These are phyloP conservation scores for Canavalia ensiformis DNA, from an alignment of 306 rosid species.

Conservation along the genomic window DNA sequence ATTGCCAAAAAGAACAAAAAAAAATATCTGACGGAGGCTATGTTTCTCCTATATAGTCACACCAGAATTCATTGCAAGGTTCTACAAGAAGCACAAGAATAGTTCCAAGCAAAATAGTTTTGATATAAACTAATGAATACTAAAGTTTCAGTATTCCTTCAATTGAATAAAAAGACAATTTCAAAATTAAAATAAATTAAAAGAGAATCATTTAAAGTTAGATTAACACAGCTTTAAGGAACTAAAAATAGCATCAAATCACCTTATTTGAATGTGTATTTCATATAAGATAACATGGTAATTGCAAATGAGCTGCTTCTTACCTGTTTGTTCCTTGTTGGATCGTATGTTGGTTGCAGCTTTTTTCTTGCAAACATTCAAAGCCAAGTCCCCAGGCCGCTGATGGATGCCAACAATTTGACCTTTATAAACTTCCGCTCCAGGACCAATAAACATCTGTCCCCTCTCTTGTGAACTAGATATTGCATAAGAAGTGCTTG, in stretches of 20 bases:
- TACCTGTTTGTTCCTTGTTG: slow-evolving; percentile 93
- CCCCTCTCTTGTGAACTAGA: slow-evolving; percentile 95
- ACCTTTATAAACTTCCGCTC: slow-evolving; percentile 87
- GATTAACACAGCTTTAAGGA: slow-evolving; percentile 1
- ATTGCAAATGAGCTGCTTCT: slow-evolving; percentile 47
- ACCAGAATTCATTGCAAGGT: slow-evolving; percentile 9
- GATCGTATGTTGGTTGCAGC: slow-evolving; percentile 98
- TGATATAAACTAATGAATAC: background rate
- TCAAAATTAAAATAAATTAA: background rate
- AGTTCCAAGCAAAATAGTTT: slow-evolving; percentile 3
- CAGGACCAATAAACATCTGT: slow-evolving; percentile 89
- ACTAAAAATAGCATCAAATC: slow-evolving; percentile 11
- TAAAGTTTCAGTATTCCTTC: background rate
- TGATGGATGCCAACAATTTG: slow-evolving; percentile 97
- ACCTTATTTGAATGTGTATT: slow-evolving; percentile 27
- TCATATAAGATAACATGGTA: slow-evolving; percentile 18
- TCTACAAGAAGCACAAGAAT: slow-evolving; percentile 5
- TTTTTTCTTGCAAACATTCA: slow-evolving; percentile 96
- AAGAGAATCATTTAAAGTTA: slow-evolving; percentile 26
- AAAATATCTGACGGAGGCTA: background rate
- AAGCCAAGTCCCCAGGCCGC: slow-evolving; percentile 90
- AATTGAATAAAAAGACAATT: background rate
- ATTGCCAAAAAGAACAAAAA: background rate
- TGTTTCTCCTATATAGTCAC: background rate
- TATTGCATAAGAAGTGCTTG: slow-evolving; percentile 89